Evolutionary conservation across 495 filamentous ascomycete genomes (phyloP).

Genomic region (Penicillium macrosclerotiorum): DNA sequence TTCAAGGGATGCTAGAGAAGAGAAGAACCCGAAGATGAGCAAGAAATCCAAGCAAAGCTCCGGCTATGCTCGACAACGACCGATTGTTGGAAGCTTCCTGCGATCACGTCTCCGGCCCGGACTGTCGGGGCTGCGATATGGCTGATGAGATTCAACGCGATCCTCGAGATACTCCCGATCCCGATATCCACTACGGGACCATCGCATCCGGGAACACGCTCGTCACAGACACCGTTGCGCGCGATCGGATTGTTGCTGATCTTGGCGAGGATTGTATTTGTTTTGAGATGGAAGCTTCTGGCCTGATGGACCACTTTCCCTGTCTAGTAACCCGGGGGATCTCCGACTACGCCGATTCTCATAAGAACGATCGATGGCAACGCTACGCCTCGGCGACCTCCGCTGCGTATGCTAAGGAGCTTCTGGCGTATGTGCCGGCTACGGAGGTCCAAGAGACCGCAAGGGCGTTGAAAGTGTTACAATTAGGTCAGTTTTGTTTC

Average conservation of each 20-base stretch:
- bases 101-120: constrained; percentile 1
- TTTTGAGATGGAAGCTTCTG: constrained; percentile 1
- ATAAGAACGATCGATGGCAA: not conserved
- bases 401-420: not conserved
- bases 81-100: constrained; percentile 11
- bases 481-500: not conserved
- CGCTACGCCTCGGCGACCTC: not conserved
- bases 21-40: constrained; percentile 14
- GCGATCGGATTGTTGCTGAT: constrained; percentile 5
- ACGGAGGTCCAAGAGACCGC: not conserved
- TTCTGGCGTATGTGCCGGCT: not conserved
- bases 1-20: constrained; percentile 15
- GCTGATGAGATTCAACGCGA: constrained; percentile 11
- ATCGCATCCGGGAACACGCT: constrained; percentile 22
- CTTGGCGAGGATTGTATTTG: not conserved
- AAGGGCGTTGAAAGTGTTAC: not conserved
- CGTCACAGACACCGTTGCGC: constrained; percentile 11
- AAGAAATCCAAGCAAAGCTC: constrained; percentile 1
- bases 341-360: constrained; percentile 2
- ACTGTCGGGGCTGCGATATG: constrained; percentile 13
- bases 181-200: constrained; percentile 20
- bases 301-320: not conserved
- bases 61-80: constrained; percentile 11
- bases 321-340: not conserved
- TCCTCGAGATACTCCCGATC: not conserved